Base-by-base conservation (phyloP, 75 land plant species). In the Isoetes taiwanensis region DNA sequence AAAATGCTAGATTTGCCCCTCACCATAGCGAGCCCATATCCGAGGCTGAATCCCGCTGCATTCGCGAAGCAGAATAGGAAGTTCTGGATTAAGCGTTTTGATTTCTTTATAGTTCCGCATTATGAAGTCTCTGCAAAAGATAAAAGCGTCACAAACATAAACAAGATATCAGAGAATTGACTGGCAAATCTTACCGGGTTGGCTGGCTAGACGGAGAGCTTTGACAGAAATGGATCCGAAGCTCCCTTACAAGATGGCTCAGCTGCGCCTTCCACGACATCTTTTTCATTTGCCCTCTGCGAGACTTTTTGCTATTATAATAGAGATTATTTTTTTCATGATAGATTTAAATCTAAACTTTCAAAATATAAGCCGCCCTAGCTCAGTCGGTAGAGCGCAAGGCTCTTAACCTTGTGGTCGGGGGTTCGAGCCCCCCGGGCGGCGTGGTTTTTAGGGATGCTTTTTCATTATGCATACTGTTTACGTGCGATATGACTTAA, bases 1-100 rank as follows among this genome's bases (percentile, higher is more conserved):
- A 16, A n/a, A 34, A 40, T 21, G 27, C 14, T 20, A 28, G 16
- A 54, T 52, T 54, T 14, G 19, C 59, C 27, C 26, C 23, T n/a
- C 14, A 90, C 97, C 83, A 61, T 81, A 87, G 72, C 97, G 76
- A 27, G 82, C 94, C 85, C 94, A 91, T 2, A 91, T 34, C 58
- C 90, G 94, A 32, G 97, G 97, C 61, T 83, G 83, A 16, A 77
- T 71, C 1, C 95, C 95, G 43, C 74, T 78, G 66, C 80, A 76
- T 61, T 91, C 97, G 14, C 97, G 78, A 65, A 91, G 82, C 52
- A 91, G 56, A 37, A 91, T 80, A 0, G 89, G 89, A 31, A 91
- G 59, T 50, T 65, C 64, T 6, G 93, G 97, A 53, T 90, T 90
- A 31, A 75, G 52, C 10, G 85, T 77, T 81, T 91, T 91, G 67